Conservation (phyloP, 257 asterid genomes). For the Ballota nigra region DNA sequence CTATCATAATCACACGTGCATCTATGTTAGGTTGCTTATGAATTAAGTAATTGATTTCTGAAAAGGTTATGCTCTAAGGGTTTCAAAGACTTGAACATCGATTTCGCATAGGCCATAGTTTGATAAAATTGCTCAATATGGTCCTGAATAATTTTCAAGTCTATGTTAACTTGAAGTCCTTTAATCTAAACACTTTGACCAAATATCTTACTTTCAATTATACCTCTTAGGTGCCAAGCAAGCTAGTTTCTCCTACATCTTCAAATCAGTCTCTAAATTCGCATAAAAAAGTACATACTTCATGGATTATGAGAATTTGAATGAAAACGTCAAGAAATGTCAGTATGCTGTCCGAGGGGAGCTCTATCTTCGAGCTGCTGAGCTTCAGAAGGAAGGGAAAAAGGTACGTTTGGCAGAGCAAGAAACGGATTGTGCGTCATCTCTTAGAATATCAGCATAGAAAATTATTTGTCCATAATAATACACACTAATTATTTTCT, state of each 20-base stretch:
- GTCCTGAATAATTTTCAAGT: not conserved
- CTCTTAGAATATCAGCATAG: not conserved
- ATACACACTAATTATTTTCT: not conserved
- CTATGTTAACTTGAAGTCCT: not conserved
- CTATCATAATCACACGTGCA: not conserved
- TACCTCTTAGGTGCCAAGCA: conserved; percentile 17
- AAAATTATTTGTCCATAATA: not conserved
- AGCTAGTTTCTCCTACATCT: conserved; percentile 18
- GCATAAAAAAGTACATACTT: conserved; percentile 5
- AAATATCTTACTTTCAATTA: not conserved
- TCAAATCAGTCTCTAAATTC: not conserved
- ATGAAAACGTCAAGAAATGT: conserved; percentile 91
- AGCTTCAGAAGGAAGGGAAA: conserved; percentile 98
- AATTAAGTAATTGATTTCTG: not conserved
- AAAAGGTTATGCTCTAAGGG: not conserved
- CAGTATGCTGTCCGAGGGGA: conserved; percentile 99
- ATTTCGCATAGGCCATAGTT: not conserved
- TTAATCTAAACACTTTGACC: not conserved
- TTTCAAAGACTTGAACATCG: not conserved
- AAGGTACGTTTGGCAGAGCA: conserved; percentile 47
- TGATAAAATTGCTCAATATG: not conserved
- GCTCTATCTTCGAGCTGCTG: conserved; percentile 98
- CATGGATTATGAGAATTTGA: conserved; percentile 87
- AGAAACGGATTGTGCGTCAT: not conserved
- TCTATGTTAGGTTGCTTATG: not conserved